Evolutionary conservation across 768 basidiomycete genomes (phyloP).

Genomic region (Serendipita vermifera): DNA sequence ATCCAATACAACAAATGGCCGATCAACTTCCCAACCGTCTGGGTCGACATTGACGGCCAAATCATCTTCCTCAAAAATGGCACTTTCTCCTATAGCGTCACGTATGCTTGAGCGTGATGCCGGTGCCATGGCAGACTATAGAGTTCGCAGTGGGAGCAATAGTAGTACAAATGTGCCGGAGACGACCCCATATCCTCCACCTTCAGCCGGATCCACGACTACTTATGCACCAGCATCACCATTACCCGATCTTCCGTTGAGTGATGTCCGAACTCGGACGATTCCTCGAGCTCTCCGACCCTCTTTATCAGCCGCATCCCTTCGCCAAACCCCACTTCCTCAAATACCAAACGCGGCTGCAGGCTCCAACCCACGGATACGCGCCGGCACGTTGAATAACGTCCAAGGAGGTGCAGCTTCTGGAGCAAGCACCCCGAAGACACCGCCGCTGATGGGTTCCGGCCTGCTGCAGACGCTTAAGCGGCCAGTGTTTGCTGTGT

Average conservation of each 20-base stretch:
- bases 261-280: background rate
- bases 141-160: constrained; percentile 57
- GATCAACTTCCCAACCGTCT: background rate
- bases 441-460: background rate
- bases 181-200: background rate
- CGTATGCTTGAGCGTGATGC: constrained; percentile 77
- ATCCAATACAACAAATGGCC: background rate
- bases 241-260: background rate
- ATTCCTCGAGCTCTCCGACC: constrained; percentile 12
- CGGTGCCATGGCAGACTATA: constrained; percentile 78
- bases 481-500: background rate
- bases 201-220: background rate
- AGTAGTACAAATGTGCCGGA: constrained; percentile 9
- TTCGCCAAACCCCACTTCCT: constrained; percentile 10
- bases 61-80: constrained; percentile 20
- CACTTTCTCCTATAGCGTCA: constrained; percentile 62
- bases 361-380: constrained; percentile 2
- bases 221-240: background rate
- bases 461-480: background rate
- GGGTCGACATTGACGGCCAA: constrained; percentile 7
- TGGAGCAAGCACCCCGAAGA: constrained; percentile 2
- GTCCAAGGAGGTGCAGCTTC: background rate
- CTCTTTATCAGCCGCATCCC: constrained; percentile 14
- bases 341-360: background rate
- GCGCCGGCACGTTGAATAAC: background rate